These are phyloP conservation scores for Scutellospora calospora DNA, from an alignment of 371 early-diverging fungal species.

Conservation along the genomic window DNA sequence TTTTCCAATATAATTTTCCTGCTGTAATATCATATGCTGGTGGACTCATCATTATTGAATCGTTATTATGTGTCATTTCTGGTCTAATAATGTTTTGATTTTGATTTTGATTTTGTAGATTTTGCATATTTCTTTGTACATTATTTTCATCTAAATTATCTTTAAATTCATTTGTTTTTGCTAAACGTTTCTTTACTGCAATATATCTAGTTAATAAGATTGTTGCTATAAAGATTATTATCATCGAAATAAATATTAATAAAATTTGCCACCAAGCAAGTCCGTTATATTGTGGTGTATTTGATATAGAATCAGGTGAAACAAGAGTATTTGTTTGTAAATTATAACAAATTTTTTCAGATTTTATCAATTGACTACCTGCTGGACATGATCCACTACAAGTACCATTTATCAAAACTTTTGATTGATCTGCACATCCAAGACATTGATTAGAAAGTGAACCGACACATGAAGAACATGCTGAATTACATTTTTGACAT, in stretches of 20 bases:
- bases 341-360: constrained; percentile 32
- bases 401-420: constrained; percentile 25
- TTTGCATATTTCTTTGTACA: background rate
- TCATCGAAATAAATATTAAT: background rate
- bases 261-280: constrained; percentile 39
- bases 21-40: background rate
- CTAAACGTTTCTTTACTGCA: constrained; percentile 26
- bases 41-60: no score
- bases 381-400: constrained; percentile 39
- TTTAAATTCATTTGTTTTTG: constrained; percentile 20
- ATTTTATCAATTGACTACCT: constrained; percentile 1
- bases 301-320: background rate
- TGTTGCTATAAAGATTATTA: background rate
- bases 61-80: background rate
- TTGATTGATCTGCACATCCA: constrained; percentile 30
- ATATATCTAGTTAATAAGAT: background rate
- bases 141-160: constrained; percentile 16
- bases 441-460: constrained; percentile 27
- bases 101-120: background rate
- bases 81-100: background rate
- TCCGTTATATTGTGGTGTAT: background rate
- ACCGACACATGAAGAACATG: constrained; percentile 43
- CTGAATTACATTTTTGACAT: constrained; percentile 23
- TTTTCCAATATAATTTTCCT: background rate
- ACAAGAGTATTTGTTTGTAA: background rate